Evolutionary conservation across 2,329 filamentous ascomycete genomes (phyloP), one percentile per base, ranked within the genome.

Genomic region (Botrytis hyacinthi): DNA sequence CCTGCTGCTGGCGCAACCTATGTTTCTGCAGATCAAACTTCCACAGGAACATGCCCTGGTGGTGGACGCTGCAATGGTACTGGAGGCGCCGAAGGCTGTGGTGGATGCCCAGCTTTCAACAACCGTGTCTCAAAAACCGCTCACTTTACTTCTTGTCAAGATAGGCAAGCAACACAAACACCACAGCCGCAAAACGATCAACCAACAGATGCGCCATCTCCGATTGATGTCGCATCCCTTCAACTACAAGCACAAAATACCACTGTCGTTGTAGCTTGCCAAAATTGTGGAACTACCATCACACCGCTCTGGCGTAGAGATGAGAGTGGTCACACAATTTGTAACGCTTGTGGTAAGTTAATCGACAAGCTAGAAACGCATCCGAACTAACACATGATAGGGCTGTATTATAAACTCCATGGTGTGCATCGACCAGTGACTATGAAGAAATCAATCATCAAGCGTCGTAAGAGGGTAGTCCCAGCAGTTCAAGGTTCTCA

Each of bases 361-460:
- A 59, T 54, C 32, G 74, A 29, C n/a, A 48, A 63, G 59, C 40
- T 68, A 22, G 35, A 20, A 57, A 48, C 10, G 46, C 60, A 44
- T 62, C 67, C 54, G 72, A 69, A 72, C 77, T 79, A 60, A 79
- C 67, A 66, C 60, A 42, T 35, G 67, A 9, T 51, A 97, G 94
- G 95, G 7, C 85, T 99, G 4, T 99, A 99, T 82, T 78, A 97
- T 84, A 98, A 98, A 83, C 89, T 99, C 4, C 96, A 99, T 81
- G 95, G 95, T 72, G 91, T 94, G 44, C 95, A 98, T 82, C 89
- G 96, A 60, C 96, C 96, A 0, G 93, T 96, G 8, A 94, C 94
- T n/a, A 98, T 99, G 96, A 99, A 98, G 83, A 98, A 98, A 82
- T 92, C 94, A 4, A 93, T 97, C 40, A 99, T 99, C 82, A 98